Base-by-base conservation (phyloP, 805 yeast species). In the Wickerhamomyces queroliae region DNA sequence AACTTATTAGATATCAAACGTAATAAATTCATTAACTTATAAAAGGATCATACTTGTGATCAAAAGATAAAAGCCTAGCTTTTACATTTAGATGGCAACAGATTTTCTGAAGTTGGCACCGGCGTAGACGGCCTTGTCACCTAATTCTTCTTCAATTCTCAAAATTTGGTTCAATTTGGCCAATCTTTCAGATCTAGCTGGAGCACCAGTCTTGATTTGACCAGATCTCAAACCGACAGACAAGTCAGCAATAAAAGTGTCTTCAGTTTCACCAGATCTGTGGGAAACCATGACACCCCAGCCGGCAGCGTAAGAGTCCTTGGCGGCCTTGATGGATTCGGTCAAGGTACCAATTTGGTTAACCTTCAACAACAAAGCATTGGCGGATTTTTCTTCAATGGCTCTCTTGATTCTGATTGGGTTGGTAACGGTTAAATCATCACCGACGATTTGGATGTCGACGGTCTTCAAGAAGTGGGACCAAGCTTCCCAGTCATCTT, bases 231-330 rank as follows among this genome's bases (percentile, higher is more conserved):
- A 80, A 78, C 98, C 98, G 61, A 93, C 99, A 62, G 88, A 76
- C 67, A 91, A 80, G 73, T 91, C 98, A 64, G 99, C 98, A 70
- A 91, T 91, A 77, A 87, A 83, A 62, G 95, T 83, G 74, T 93
- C 99, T 78, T 93, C 99, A 56, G 97, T 90, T 80, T 91, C 99
- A 76, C 99, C 99, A 59, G 97, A 90, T 83, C 99, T 89, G 88
- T 91, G 99, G 63, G 97, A 90, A 61, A 93, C 98, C 97, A 91
- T 90, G 66, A 90, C 96, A 79, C 97, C 97, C 99, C 99, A 91
- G 65, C 88, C 88, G 52, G 96, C 97, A 52, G 80, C 82, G 74
- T 80, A 90, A 44, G 98, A 86, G 71, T 85, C 93, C 69, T 85
- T 72, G 62, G 98, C 97, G 63, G 98, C 97, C 70, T 88, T 78